Evolutionary conservation across 139 green algal genomes (phyloP), one percentile per base, ranked within the genome.

Genomic region (Coccomyxa sp.): DNA sequence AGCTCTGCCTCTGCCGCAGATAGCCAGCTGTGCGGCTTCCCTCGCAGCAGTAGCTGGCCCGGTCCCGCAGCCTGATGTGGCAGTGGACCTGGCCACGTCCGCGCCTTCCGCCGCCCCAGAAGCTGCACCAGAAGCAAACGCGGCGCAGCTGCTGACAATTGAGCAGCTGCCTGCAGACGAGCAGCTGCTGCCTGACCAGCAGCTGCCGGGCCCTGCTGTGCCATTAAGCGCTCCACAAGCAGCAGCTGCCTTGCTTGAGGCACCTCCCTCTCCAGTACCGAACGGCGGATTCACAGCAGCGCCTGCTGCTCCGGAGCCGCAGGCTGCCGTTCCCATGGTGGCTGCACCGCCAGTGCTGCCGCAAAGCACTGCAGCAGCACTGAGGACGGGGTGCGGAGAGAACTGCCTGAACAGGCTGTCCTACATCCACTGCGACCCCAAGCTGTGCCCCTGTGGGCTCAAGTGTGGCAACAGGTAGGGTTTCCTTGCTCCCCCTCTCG

Each of bases 391-490:
- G 68, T 96, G 92, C 68, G 70, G 79, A 0, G 75, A 86, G 22
- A 76, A 81, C 64, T 95, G 91, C 83, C 80, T 94, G 34, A 95
- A 94, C 78, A 75, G 88, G 33, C 70, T 91, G 18, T 89, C 84
- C 31, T 93, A 84, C 78, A 87, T 95, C 55, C 88, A 90, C 68
- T 97, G 93, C 76, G 93, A 97, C 80, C 75, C 85, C 0, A 77
- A 84, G 78, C 85, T 83, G 24, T 97, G 93, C 82, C 93, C 93
- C 37, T 94, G 85, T 74, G 91, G 93, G 16, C 83, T 87, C 41
- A 35, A 73, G 35, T 97, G 93, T 86, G 86, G 55, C 84, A 97
- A 97, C 84, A 84, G 83, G 78, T 82, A n/a, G n/a, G n/a, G n/a
- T n/a, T n/a, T n/a, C n/a, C n/a, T n/a, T n/a, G n/a, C n/a, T n/a